These are phyloP conservation scores for Tylopilus sp. DNA, from an alignment of 768 basidiomycete genomes.

Conservation along the genomic window DNA sequence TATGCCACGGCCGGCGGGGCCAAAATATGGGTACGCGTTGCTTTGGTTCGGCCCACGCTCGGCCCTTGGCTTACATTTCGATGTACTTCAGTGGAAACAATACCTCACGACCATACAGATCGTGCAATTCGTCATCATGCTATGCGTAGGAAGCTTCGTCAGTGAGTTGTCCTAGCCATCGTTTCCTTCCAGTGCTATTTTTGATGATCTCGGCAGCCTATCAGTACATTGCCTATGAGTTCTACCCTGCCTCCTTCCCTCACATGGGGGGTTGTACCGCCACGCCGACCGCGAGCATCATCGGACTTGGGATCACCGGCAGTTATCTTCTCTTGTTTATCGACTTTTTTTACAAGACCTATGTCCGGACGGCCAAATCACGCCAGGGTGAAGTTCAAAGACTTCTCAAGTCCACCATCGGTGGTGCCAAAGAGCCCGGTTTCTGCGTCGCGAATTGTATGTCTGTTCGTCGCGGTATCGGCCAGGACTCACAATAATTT, in stretches of 20 bases:
- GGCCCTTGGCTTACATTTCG: not conserved
- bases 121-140: constrained; percentile 19
- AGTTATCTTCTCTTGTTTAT: constrained; percentile 23
- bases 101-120: constrained; percentile 25
- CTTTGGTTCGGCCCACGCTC: not conserved
- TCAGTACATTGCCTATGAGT: constrained; percentile 18
- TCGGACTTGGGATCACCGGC: constrained; percentile 9
- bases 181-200: not conserved
- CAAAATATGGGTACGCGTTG: constrained; percentile 16
- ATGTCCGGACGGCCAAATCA: constrained; percentile 4
- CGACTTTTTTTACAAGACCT: constrained; percentile 19
- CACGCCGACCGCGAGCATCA: constrained; percentile 13
- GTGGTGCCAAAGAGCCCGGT: constrained; percentile 1
- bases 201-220: constrained; percentile 6
- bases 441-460: constrained; percentile 10
- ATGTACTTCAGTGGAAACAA: constrained; percentile 18
- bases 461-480: not conserved
- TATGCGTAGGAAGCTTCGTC: constrained; percentile 5
- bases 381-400: not conserved
- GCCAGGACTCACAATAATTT: not conserved
- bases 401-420: not conserved
- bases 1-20: constrained; percentile 80
- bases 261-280: constrained; percentile 14
- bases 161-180: constrained; percentile 5
- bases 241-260: constrained; percentile 14